A percentile compares a stretch with the other conserved stretches of the same genome.
phyloP scores from a whole-genome alignment of 768 basidiomycete species.

The Pisolithus albus region DNA sequence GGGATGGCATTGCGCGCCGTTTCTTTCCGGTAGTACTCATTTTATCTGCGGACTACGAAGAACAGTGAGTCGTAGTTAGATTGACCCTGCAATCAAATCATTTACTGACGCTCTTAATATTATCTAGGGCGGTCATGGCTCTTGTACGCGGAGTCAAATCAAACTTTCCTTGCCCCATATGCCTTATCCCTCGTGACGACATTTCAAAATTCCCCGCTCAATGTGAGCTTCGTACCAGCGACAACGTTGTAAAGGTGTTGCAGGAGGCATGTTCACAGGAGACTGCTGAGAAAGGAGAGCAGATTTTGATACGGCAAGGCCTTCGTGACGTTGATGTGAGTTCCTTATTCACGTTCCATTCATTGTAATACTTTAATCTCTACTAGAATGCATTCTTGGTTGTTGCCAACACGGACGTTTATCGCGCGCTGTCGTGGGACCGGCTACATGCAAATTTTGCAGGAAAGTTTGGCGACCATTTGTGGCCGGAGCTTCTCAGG shows the following conservation, averaged over 20 bases:
- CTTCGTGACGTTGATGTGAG: slow-evolving; percentile 4
- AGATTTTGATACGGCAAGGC: background rate
- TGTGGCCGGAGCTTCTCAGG: slow-evolving; percentile 1
- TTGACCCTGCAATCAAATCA: too few relatives aligned
- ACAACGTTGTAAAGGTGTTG: background rate
- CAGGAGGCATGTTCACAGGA: background rate
- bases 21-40: slow-evolving; percentile 33
- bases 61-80: slow-evolving; percentile 28
- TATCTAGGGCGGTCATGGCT: slow-evolving; percentile 7
- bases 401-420: background rate
- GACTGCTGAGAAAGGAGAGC: background rate
- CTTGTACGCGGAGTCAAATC: slow-evolving; percentile 27
- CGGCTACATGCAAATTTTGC: slow-evolving; percentile 5
- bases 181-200: background rate
- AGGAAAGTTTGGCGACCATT: slow-evolving; percentile 8
- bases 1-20: slow-evolving; percentile 20
- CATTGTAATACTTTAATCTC: background rate
- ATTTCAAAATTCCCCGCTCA: too few relatives aligned
- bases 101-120: slow-evolving; percentile 13
- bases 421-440: slow-evolving; percentile 9
- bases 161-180: slow-evolving; percentile 11
- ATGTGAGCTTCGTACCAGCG: background rate
- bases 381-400: background rate
- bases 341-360: background rate
- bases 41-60: slow-evolving; percentile 37